These are phyloP conservation scores for Fusarium citri DNA, from an alignment of 2,329 filamentous ascomycete species.

Conservation along the genomic window DNA sequence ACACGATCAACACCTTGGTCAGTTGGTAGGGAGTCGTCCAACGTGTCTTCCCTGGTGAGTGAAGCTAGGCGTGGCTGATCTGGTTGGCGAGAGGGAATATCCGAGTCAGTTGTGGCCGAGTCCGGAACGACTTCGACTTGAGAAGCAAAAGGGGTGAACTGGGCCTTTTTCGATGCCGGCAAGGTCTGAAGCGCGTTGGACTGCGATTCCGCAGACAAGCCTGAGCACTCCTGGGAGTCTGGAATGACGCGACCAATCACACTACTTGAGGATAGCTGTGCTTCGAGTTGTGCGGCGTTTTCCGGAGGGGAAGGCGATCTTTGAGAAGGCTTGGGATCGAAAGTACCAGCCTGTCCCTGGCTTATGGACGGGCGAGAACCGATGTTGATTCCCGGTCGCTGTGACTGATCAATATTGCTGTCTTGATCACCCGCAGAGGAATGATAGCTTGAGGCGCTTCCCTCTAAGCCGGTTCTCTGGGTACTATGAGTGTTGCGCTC, in stretches of 20 bases:
- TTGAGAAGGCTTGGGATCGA: background rate
- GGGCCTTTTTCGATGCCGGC: background rate
- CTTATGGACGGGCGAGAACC: background rate
- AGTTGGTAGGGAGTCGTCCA: constrained; percentile 1
- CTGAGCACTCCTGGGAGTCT: constrained; percentile 39
- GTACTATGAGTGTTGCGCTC: background rate
- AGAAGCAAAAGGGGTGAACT: constrained; percentile 7
- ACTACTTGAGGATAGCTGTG: constrained; percentile 8
- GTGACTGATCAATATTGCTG: background rate
- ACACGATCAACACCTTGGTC: background rate
- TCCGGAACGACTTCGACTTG: constrained; percentile 26
- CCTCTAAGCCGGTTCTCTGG: background rate
- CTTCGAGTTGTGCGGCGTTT: background rate
- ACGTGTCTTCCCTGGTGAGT: constrained; percentile 2
- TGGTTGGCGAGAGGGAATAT: constrained; percentile 48
- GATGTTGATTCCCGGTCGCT: background rate
- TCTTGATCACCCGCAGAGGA: background rate
- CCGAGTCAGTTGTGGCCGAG: constrained; percentile 19
- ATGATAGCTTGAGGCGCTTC: background rate
- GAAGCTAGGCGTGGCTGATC: constrained; percentile 11
- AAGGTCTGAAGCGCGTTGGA: background rate
- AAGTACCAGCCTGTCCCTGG: background rate
- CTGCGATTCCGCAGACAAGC: constrained; percentile 13
- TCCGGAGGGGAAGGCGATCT: background rate
- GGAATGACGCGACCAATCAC: constrained; percentile 29